Percentiles rank a stretch among this genome's conserved stretches.
phyloP scores from a whole-genome alignment of 1,284 basidiomycete species.

The Leccinum pachyderme region DNA sequence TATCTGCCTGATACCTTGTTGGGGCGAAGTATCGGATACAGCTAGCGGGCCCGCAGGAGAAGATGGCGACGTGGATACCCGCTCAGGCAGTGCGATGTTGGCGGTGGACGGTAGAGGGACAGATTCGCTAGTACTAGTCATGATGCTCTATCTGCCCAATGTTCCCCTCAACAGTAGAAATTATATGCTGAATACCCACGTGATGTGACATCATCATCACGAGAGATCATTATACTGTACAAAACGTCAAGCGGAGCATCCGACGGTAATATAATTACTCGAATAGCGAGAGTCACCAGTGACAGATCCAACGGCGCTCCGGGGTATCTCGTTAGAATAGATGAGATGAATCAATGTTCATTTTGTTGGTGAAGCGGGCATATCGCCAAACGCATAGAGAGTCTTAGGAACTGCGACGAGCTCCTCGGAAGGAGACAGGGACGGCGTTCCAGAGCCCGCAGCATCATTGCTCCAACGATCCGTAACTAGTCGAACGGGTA shows the following conservation, averaged over 20 bases:
- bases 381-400: not conserved
- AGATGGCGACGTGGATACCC: constrained; percentile 16
- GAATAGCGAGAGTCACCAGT: not conserved
- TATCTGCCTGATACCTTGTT: constrained; percentile 36
- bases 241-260: not conserved
- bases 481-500: constrained; percentile 67
- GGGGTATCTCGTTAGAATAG: not conserved
- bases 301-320: not conserved
- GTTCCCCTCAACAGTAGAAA: not conserved
- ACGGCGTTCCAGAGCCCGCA: constrained; percentile 33
- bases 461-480: constrained; percentile 54
- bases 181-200: constrained; percentile 19
- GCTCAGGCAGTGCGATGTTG: not conserved
- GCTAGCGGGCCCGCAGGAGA: constrained; percentile 29
- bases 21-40: constrained; percentile 27
- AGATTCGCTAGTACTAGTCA: not conserved
- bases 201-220: constrained; percentile 30
- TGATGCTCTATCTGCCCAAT: constrained; percentile 1
- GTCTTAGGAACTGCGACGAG: constrained; percentile 13
- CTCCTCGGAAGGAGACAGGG: constrained; percentile 33
- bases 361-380: not conserved
- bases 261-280: not conserved
- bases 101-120: not conserved
- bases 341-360: not conserved
- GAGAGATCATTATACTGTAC: not conserved